A percentile compares a stretch with the other conserved stretches of the same genome.
Evolutionary conservation across 129 eudicot genomes (phyloP).

Genomic region (Gnaphalium uliginosum): DNA sequence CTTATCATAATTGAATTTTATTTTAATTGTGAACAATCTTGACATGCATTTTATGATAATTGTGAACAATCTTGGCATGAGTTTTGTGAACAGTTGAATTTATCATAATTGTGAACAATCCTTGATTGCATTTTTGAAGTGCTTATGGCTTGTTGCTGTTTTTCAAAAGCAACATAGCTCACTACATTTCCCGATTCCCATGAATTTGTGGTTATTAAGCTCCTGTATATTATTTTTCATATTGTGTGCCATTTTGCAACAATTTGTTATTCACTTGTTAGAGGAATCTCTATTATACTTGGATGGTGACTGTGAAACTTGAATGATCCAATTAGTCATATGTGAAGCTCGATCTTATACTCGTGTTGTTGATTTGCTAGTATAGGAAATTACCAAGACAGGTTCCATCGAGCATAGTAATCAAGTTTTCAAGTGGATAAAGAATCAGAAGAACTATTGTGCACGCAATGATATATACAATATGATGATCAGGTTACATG

Average conservation of each 20-base stretch:
- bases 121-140: no score
- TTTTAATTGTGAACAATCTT: no score
- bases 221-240: not conserved
- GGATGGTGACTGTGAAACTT: slow-evolving; percentile 9
- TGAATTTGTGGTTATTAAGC: not conserved
- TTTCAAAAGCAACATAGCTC: no score
- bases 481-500: slow-evolving; percentile 94
- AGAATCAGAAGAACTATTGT: slow-evolving; percentile 87
- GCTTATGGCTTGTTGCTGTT: no score
- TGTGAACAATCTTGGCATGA: no score
- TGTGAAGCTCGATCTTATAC: slow-evolving; percentile 15
- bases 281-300: not conserved
- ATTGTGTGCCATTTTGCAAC: not conserved
- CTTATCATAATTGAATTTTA: no score
- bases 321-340: slow-evolving; percentile 11
- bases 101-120: no score
- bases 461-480: slow-evolving; percentile 95
- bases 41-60: no score
- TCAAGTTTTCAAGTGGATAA: slow-evolving; percentile 92
- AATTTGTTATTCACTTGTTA: slow-evolving; percentile 11
- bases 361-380: slow-evolving; percentile 18
- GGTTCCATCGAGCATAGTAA: slow-evolving; percentile 80
- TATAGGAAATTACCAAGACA: slow-evolving; percentile 72
- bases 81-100: no score
- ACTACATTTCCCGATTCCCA: no score